Base-by-base conservation (phyloP, 371 early-diverging fungal species). In the Rhizopus arrhizus region DNA sequence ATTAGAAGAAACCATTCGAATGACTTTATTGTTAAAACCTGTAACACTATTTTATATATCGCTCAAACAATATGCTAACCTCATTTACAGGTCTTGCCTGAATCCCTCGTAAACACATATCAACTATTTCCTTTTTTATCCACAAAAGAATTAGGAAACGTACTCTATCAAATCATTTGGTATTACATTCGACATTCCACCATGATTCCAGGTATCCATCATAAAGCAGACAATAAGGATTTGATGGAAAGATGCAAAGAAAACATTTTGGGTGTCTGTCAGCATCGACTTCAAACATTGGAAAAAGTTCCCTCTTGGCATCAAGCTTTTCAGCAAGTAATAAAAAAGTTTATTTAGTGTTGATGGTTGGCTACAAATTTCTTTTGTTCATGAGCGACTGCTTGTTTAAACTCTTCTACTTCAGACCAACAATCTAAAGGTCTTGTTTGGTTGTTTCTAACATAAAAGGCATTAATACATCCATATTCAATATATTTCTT, bases 351-450 rank as follows among this genome's bases (percentile, higher is more conserved):
- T 47, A 32, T 32, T 64, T 58, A 64, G 48, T 59, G 56, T 72
- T 79, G 76, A 55, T 75, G 74, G 35, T 76, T 59, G 53, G 79
- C 76, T 31, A 78, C 69, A 54, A 80, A 80, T 31, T 68, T 81
- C 73, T 74, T 83, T 60, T 84, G 85, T 48, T 84, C 85, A 41
- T 74, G 65, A 60, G 73, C 74, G 16, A 81, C 83, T 5, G 78
- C 73, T 16, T 62, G 65, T 64, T 87, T 89, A 73, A 89, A 78
- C 54, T 74, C 69, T 58, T 87, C 84, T 11, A 89, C 87, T 70
- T 89, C 83, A 53, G 75, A 73, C 87, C 87, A 89, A 76, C 88
- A 89, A 62, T 89, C 86, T 52, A 89, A 63, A 42, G 86, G 72
- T 45, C 86, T 79, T 16, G 61, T 51, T 43, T 75, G 69, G 62